A percentile compares a stretch with the other conserved stretches of the same genome.
Evolutionary conservation across 192 early-diverging fungal species (phyloP).

Genomic region (Mortierella hygrophila): DNA sequence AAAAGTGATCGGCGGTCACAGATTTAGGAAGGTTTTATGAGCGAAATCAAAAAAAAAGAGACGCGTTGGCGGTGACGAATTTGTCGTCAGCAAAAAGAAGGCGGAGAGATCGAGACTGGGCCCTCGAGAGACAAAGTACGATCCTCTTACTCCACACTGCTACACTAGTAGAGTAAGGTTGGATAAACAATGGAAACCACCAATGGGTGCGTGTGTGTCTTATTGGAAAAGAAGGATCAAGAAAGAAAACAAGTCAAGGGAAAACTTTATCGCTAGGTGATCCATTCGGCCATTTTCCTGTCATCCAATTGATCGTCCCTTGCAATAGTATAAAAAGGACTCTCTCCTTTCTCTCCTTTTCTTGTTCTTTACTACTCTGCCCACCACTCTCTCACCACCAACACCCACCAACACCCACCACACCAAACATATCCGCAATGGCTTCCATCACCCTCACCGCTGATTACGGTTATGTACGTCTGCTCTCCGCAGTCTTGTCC

Average conservation of each 20-base stretch:
- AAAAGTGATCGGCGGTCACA: slow-evolving; percentile 6
- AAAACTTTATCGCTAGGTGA: neutral
- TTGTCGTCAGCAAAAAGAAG: slow-evolving; percentile 12
- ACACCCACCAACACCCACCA: neutral
- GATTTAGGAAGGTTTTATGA: neutral
- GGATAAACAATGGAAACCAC: neutral
- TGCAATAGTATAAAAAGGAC: neutral
- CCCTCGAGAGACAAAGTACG: neutral
- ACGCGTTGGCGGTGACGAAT: slow-evolving; percentile 29
- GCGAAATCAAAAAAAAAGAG: neutral
- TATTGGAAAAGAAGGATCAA: neutral
- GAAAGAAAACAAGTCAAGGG: neutral
- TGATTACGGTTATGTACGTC: slow-evolving; percentile 74
- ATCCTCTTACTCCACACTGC: neutral
- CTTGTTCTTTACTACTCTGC: neutral
- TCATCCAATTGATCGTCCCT: neutral
- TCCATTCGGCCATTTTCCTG: neutral
- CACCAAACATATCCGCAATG: slow-evolving; percentile 35
- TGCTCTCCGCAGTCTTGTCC: neutral
- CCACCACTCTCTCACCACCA: neutral
- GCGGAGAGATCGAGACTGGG: neutral
- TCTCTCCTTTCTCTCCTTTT: neutral
- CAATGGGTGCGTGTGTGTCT: neutral
- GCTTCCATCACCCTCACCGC: slow-evolving; percentile 56
- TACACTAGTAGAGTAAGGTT: neutral